A percentile compares a stretch with the other conserved stretches of the same genome.
phyloP scores from a whole-genome alignment of 768 basidiomycete species.

The Clavulina sp. region DNA sequence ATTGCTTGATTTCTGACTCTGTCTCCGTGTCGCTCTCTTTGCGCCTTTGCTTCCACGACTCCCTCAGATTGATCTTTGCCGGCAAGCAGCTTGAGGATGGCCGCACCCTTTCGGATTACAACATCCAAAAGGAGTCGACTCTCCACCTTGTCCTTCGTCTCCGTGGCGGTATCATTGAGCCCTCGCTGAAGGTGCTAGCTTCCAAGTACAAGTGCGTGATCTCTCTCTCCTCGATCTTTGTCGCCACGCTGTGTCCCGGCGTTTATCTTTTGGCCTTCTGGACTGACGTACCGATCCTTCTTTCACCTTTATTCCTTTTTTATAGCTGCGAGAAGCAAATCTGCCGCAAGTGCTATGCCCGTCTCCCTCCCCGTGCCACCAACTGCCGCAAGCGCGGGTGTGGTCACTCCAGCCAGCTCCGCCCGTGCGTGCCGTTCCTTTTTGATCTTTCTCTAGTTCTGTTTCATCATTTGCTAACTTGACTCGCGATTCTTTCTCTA shows the following conservation, averaged over 20 bases:
- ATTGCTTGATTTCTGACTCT: not conserved
- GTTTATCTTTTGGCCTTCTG: not conserved
- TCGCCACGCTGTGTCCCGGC: not conserved
- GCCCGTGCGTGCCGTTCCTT: slow-evolving; percentile 43
- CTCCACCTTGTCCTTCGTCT: slow-evolving; percentile 95
- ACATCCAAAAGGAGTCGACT: slow-evolving; percentile 96
- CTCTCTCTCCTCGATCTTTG: not conserved
- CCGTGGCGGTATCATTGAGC: slow-evolving; percentile 97
- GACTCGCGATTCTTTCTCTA: no score
- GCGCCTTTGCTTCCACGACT: slow-evolving; percentile 9
- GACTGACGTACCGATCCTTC: not conserved
- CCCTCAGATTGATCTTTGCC: slow-evolving; percentile 64
- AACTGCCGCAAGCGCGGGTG: slow-evolving; percentile 96
- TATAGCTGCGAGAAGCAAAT: slow-evolving; percentile 84
- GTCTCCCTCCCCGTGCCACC: slow-evolving; percentile 96
- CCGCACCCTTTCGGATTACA: slow-evolving; percentile 89
- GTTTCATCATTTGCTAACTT: not conserved
- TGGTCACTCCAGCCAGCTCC: slow-evolving; percentile 80
- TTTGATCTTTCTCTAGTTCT: slow-evolving; percentile 7
- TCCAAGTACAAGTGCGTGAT: slow-evolving; percentile 72
- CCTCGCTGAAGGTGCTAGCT: slow-evolving; percentile 92
- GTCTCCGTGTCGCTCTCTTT: not conserved
- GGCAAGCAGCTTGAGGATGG: slow-evolving; percentile 99
- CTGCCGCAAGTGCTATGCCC: slow-evolving; percentile 99
- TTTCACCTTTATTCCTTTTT: not conserved